Conservation (phyloP, 2,329 filamentous ascomycete genomes). For the Colletotrichum neosansevieriae region DNA sequence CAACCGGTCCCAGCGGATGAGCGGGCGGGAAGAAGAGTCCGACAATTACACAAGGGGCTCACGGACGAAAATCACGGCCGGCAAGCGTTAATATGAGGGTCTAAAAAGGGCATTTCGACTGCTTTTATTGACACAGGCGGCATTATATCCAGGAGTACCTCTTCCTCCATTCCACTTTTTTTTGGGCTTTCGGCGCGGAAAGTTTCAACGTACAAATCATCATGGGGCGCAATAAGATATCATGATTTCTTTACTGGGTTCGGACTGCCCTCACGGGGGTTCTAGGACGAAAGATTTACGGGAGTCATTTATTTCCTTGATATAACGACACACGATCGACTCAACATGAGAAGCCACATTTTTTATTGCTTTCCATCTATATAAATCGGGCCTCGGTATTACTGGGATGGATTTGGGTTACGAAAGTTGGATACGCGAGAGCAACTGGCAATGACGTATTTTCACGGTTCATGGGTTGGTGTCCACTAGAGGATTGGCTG, state of each 20-base stretch:
- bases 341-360: background rate
- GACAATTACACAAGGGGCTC: background rate
- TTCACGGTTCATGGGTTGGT: slow-evolving; percentile 3
- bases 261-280: slow-evolving; percentile 33
- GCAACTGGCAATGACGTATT: slow-evolving; percentile 4
- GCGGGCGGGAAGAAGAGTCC: background rate
- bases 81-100: slow-evolving; percentile 16
- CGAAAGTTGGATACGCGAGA: background rate
- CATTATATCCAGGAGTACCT: slow-evolving; percentile 5
- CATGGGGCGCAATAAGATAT: slow-evolving; percentile 14
- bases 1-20: background rate
- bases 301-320: background rate
- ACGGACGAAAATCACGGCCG: slow-evolving; percentile 24
- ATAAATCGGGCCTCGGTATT: background rate
- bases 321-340: slow-evolving; percentile 12
- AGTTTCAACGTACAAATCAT: slow-evolving; percentile 2
- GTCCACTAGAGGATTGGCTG: background rate
- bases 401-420: background rate
- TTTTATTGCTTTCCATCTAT: background rate
- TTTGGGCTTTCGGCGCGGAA: background rate
- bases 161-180: background rate
- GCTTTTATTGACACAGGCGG: slow-evolving; percentile 14
- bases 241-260: background rate
- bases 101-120: background rate
- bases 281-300: slow-evolving; percentile 25